Conservation (phyloP, 1,284 basidiomycete genomes). For the Ganoderma resinaceum region DNA sequence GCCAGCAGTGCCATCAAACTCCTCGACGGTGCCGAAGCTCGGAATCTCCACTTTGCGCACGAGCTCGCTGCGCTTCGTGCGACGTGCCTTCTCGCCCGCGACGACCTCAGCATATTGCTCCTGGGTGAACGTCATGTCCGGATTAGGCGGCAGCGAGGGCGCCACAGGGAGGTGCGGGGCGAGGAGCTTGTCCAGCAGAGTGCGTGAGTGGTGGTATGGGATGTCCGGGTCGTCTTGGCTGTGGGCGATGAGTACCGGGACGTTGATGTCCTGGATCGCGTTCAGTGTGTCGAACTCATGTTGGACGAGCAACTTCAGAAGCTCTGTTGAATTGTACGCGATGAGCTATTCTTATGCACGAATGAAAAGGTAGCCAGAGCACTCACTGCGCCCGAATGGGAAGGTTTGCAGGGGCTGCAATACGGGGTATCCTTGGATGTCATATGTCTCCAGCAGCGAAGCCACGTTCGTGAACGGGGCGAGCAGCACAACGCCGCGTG, state of each 20-base stretch:
- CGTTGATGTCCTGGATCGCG: constrained; percentile 57
- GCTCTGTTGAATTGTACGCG: constrained; percentile 45
- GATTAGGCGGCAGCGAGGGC: constrained; percentile 45
- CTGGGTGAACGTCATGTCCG: constrained; percentile 26
- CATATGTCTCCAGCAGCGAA: constrained; percentile 74
- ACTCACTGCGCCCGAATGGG: constrained; percentile 74
- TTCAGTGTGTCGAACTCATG: constrained; percentile 74
- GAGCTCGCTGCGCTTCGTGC: constrained; percentile 49
- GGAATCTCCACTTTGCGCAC: constrained; percentile 55
- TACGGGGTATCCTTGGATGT: constrained; percentile 75
- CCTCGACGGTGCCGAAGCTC: constrained; percentile 65
- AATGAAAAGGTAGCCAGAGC: constrained; percentile 2
- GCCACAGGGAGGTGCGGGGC: constrained; percentile 65
- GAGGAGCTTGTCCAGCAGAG: constrained; percentile 75
- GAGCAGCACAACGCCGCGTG: constrained; percentile 73
- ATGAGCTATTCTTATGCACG: constrained; percentile 2
- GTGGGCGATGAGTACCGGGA: constrained; percentile 80
- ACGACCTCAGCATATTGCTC: constrained; percentile 35
- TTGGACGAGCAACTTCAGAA: constrained; percentile 61
- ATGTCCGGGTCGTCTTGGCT: constrained; percentile 86
- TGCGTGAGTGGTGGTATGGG: constrained; percentile 76
- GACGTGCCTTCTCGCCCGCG: constrained; percentile 34
- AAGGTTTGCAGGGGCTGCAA: constrained; percentile 74
- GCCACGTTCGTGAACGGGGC: constrained; percentile 80
- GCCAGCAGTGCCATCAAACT: constrained; percentile 54